Base-by-base conservation (phyloP, 2,329 filamentous ascomycete species). In the Aspergillus novofumigatus region DNA sequence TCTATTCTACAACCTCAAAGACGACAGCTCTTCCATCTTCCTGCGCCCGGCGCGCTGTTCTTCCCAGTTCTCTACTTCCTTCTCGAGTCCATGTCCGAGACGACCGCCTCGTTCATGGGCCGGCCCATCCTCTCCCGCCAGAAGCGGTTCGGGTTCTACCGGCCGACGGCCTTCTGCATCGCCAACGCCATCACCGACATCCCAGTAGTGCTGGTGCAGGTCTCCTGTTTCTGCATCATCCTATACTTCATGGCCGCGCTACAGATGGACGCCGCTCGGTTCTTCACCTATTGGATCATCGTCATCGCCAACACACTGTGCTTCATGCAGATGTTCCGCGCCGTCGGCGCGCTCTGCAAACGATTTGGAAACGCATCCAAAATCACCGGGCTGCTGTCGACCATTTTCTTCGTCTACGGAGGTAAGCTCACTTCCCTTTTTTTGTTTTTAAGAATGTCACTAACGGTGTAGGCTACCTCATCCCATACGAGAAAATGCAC, bases 51-150 rank as follows among this genome's bases (percentile, higher is more conserved):
- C 73, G 79, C 81, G 1, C 72, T 86, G 14, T 86, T 86, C 71
- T 83, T 86, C 63, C 78, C 83, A 32, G 67, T 86, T 0, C 75
- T 87, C 0, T 86, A 85, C 72, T 86, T 86, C 59, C 79, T 84
- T 1, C 73, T 87, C 1, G 75, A 86, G 26, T 81, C 83, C 2
- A 67, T 86, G 47, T 80, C 81, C 2, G 83, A 87, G 62, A 78
- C 84, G 14, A 83, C 84, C 0, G 74, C 81, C 1, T 82, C 85
- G 0, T 89, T 88, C 61, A 78, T 81, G 62, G 81, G 81, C 3
- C 82, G 86, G 51, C 85, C 86, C 0, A 88, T 89, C 59, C 72
- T 89, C 21, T 76, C 86, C 20, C 88, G 88, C 65, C 86, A 89
- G 69, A 87, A 88, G 65, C 82, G 81, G 6, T 89, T 88, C 62